Evolutionary conservation across 345 rosid species (phyloP), one percentile per base, ranked within the genome.

Genomic region (Populus alba): DNA sequence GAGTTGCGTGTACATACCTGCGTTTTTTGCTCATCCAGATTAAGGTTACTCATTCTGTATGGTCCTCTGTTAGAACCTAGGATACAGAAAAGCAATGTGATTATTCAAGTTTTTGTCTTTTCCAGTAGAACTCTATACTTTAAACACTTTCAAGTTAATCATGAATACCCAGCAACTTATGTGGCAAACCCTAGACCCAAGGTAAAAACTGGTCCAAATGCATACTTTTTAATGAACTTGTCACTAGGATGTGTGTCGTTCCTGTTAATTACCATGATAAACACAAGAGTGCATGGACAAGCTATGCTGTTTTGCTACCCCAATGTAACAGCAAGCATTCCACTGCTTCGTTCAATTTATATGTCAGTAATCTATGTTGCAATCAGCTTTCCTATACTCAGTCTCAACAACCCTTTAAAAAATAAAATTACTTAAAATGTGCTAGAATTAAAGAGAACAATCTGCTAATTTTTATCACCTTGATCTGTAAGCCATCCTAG

Each of bases 401-500:
- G 22, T 75, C 72, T 74, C 62, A 65, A 23, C 53, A 69, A 59
- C 55, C 66, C 29, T 11, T 55, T 43, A 35, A 5, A 8, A 39
- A 27, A 63, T 12, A 57, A 49, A 79, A 70, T 70, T 25, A 65
- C 65, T 69, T 49, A 62, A 79, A 66, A 51, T 1, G 31, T 55
- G 39, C 27, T 22, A 65, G 38, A 29, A 70, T 5, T 33, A 66
- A 74, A 79, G 33, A 20, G 47, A 72, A 51, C 53, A 75, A 68
- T 57, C 49, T 59, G 17, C 65, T 35, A 69, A 57, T 43, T 69
- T 51, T 70, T 57, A 53, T 51, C 75, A 95, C 97, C 97, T 87
- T 77, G 94, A 86, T 92, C 92, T 47, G 97, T 91, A 79, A 95
- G 98, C 95, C 94, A 83, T 81, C 99, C 96, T 77, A 95, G 82